Percentiles rank a stretch among this genome's conserved stretches.
Conservation (phyloP, 2,329 filamentous ascomycete species). For the Xylaria digitata region DNA sequence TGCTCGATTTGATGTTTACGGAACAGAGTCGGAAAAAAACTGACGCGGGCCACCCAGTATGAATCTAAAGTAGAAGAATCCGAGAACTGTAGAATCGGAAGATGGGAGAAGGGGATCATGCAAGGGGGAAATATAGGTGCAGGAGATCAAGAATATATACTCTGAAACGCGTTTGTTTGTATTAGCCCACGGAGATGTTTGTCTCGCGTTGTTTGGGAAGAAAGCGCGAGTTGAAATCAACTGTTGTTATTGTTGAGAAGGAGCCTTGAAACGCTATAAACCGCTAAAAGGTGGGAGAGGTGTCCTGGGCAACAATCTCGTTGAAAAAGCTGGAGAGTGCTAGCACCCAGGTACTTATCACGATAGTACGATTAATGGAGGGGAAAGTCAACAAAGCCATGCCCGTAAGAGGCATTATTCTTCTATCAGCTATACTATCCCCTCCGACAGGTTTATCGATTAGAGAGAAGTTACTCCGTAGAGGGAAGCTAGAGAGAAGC, state of each 20-base stretch:
- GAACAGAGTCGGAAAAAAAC: conserved; percentile 1
- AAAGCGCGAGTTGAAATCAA: conserved; percentile 19
- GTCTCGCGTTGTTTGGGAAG: conserved; percentile 25
- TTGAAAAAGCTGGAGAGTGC: conserved; percentile 29
- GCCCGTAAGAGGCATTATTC: conserved; percentile 26
- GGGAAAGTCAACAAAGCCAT: conserved; percentile 39
- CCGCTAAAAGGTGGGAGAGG: conserved; percentile 23
- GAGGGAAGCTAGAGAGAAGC: no score
- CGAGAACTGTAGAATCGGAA: conserved; percentile 2
- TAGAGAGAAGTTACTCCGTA: neutral
- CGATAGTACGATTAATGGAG: conserved; percentile 36
- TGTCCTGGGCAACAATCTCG: conserved; percentile 28
- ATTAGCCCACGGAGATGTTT: conserved; percentile 6
- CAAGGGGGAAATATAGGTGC: conserved; percentile 16
- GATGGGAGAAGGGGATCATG: conserved; percentile 1
- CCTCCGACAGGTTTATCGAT: conserved; percentile 36
- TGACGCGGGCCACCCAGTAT: neutral
- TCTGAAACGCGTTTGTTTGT: conserved; percentile 30
- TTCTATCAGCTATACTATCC: conserved; percentile 24
- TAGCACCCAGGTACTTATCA: conserved; percentile 18
- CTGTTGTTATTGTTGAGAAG: conserved; percentile 9
- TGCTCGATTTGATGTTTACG: conserved; percentile 21
- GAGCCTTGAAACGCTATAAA: conserved; percentile 13
- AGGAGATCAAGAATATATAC: conserved; percentile 9
- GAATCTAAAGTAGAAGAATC: conserved; percentile 1